Base-by-base conservation (phyloP, 2,329 filamentous ascomycete genomes). In the Pseudocercospora eumusae region DNA sequence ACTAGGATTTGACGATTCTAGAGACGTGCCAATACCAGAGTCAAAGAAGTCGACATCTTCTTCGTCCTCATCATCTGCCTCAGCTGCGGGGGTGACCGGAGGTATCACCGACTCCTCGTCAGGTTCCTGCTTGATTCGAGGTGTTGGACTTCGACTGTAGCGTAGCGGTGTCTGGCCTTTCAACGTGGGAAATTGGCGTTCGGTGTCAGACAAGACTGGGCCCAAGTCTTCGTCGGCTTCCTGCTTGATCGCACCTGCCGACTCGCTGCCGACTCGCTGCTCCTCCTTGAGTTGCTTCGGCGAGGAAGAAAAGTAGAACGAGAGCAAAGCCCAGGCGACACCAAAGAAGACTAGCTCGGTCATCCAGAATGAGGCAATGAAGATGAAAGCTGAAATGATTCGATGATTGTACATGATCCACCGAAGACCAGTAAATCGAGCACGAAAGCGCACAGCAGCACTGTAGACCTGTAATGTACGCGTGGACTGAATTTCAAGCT, bases 351-450 rank as follows among this genome's bases (percentile, higher is more conserved):
- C 66, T 70, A 96, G 82, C 72, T 93, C 92, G 11, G 86, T 85
- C 1, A 79, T 73, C 92, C 93, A 98, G 76, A 97, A 97, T 0
- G 85, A 68, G 0, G 80, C 75, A 0, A 88, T 90, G 70, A 92
- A 89, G 0, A 88, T 71, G 0, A 89, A 57, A 62, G 92, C 92
- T 4, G 87, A 87, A 1, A 86, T 75, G 36, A 95, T 71, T 11
- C 89, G 86, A 78, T 93, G 88, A 64, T 91, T 87, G 71, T 95
- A 95, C 90, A 99, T 96, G 59, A 93, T 70, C 86, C 90, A 95
- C 54, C 85, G 81, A 64, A 97, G 75, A 0, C 93, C 93, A 1
- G 63, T 59, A 66, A 97, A 86, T 57, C 86, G 84, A 4, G 93
- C 93, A 27, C 84, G 86, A 65, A 98, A 86, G 2, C 83, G 83